Evolutionary conservation across 306 rosid genomes (phyloP).

Genomic region (Hylodesmum podocarpum): DNA sequence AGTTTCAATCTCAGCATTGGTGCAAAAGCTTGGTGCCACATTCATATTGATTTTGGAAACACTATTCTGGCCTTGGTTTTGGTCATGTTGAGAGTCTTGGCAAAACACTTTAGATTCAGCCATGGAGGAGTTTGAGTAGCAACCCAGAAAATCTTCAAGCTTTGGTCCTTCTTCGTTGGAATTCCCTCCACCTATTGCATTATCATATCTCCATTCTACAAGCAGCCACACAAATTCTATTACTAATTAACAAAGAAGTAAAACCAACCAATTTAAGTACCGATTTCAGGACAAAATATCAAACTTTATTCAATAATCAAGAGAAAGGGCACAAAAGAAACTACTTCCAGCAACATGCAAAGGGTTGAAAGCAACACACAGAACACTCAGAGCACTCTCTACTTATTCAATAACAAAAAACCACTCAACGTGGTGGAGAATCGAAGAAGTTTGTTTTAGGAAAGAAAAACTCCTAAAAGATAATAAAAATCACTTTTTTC

Average conservation of each 20-base stretch:
- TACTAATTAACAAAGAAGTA: not conserved
- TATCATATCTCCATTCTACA: conserved; percentile 80
- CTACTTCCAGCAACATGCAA: conserved; percentile 39
- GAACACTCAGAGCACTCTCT: not conserved
- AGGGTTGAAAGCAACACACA: not conserved
- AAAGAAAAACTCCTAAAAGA: not conserved
- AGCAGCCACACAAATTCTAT: conserved; percentile 11
- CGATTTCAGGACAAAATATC: not conserved
- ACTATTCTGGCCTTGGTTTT: conserved; percentile 37
- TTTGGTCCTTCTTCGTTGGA: conserved; percentile 71
- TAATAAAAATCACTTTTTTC: not conserved
- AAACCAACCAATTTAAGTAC: not conserved
- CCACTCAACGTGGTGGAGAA: not conserved
- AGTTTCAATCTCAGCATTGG: conserved; percentile 40
- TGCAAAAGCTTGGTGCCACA: conserved; percentile 51
- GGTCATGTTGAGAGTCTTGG: conserved; percentile 40
- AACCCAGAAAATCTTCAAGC: conserved; percentile 94
- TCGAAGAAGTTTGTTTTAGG: not conserved
- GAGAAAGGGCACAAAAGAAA: conserved; percentile 4
- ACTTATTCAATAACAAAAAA: not conserved
- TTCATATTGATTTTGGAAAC: conserved; percentile 59
- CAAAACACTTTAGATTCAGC: conserved; percentile 54
- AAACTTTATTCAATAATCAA: not conserved
- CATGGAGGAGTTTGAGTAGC: conserved; percentile 69
- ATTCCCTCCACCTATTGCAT: conserved; percentile 49